Evolutionary conservation across 2,329 filamentous ascomycete species (phyloP), one percentile per base, ranked within the genome.

Genomic region (Gnomoniopsis sp.): DNA sequence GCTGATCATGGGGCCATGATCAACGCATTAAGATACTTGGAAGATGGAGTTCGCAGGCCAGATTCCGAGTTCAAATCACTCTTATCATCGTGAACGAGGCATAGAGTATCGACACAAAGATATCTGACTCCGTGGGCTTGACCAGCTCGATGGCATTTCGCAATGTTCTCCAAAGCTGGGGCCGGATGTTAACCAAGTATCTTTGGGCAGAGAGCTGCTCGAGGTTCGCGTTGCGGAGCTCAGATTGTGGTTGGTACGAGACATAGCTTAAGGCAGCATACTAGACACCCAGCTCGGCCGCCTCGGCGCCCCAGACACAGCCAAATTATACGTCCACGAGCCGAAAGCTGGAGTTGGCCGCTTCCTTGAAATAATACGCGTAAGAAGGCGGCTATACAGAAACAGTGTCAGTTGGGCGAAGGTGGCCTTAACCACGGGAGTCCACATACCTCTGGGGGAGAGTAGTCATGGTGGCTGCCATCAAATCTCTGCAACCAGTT

Each of bases 81-180:
- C 17, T 17, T 19, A n/a, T 55, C 53, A n/a, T 55, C 44, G 8
- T 52, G 48, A 26, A 26, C 22, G 26, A 53, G 38, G 23, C 51
- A 53, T 22, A 53, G 51, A 23, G 41, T 23, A 46, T 53, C 51
- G 26, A 53, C 44, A 43, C 53, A 55, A 19, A 55, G 44, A 43
- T 48, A 48, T 30, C 17, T 19, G n/a, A 47, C 43, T 22, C 44
- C 53, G 26, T 15, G 17, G 43, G 43, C n/a, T 43, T 21, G 23
- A 47, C 44, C 12, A 55, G 36, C 19, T 55, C 53, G 19, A 48
- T 36, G 15, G 53, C 53, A 34, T 55, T 43, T 22, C 12, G 21
- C 14, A 55, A 48, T 3, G 53, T 55, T 26, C 15, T 47, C n/a
- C 43, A 43, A 33, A 55, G 53, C n/a, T 36, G 22, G 8, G 14